Base-by-base conservation (phyloP, 2,329 filamentous ascomycete species). In the Daldinia eschscholtzii region DNA sequence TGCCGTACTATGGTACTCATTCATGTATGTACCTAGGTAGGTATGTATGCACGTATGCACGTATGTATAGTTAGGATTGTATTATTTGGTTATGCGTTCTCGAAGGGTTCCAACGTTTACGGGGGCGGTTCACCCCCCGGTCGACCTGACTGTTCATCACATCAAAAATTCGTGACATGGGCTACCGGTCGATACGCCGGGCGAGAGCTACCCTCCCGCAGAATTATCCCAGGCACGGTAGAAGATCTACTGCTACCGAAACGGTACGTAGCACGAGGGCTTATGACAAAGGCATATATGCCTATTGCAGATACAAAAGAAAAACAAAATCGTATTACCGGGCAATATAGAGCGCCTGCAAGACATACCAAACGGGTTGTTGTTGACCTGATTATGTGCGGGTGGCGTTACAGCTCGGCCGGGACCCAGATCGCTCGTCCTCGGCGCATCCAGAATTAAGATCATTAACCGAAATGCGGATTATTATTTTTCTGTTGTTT, bases 151-250 rank as follows among this genome's bases (percentile, higher is more conserved):
- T 52, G 53, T 59, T 12, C 53, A 70, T 56, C 65, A 68, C 58
- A 64, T 64, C 59, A 68, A 68, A 68, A 66, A 64, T 66, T 52
- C 56, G 60, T 62, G 57, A 60, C 64, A 61, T 61, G 42, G 48
- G 55, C 61, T 60, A 61, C 42, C 57, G 60, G 66, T 67, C 61
- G 58, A 72, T 67, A 64, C 44, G 57, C 56, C 57, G 64, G 66
- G 64, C 57, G 53, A 68, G 50, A 61, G 64, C 62, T 57, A 61
- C 61, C 65, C 60, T 66, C 57, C 62, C 65, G 66, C 70, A 71
- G 65, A 71, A 70, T 71, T 75, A 71, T 57, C 64, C 74, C 72
- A 65, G 69, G 50, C 64, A 66, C 64, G 68, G 67, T 69, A 68
- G 65, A 71, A 67, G 72, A 72, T 72, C 57, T 68, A 64, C 69